phyloP scores from a whole-genome alignment of 768 basidiomycete species.

The Suillus subalutaceus region DNA sequence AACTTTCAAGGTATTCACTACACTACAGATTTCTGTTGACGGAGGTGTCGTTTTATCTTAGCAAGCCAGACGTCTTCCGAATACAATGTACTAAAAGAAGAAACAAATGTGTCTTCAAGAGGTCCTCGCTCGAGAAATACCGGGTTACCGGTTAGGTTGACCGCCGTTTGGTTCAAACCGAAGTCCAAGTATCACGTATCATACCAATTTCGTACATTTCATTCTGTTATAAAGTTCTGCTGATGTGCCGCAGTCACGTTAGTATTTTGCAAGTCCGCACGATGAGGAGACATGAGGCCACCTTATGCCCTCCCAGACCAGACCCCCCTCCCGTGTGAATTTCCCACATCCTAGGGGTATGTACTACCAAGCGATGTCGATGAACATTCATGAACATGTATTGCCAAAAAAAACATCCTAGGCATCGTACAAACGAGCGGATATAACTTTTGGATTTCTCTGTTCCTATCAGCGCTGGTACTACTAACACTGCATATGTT shows the following conservation, averaged over 20 bases:
- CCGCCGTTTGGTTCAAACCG: not conserved
- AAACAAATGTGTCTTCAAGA: not conserved
- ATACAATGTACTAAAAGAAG: not conserved
- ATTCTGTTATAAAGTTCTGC: not conserved
- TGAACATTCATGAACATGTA: too few relatives aligned
- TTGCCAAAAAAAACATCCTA: too few relatives aligned
- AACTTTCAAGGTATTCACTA: not conserved
- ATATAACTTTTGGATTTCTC: not conserved
- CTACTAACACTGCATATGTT: not conserved
- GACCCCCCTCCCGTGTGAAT: not conserved
- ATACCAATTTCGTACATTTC: not conserved
- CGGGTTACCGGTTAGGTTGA: not conserved
- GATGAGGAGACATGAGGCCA: not conserved
- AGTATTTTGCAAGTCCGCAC: not conserved
- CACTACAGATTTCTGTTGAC: constrained; percentile 5
- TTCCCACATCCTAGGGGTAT: too few relatives aligned
- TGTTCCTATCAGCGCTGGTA: not conserved
- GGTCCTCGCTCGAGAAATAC: not conserved
- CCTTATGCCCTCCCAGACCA: not conserved
- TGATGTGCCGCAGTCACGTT: not conserved
- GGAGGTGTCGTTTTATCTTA: constrained; percentile 7
- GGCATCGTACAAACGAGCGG: too few relatives aligned
- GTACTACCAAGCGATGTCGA: too few relatives aligned
- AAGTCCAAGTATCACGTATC: not conserved
- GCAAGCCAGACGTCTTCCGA: not conserved